phyloP scores from a whole-genome alignment of 1,284 basidiomycete genomes.

The Rhodofomes roseus region DNA sequence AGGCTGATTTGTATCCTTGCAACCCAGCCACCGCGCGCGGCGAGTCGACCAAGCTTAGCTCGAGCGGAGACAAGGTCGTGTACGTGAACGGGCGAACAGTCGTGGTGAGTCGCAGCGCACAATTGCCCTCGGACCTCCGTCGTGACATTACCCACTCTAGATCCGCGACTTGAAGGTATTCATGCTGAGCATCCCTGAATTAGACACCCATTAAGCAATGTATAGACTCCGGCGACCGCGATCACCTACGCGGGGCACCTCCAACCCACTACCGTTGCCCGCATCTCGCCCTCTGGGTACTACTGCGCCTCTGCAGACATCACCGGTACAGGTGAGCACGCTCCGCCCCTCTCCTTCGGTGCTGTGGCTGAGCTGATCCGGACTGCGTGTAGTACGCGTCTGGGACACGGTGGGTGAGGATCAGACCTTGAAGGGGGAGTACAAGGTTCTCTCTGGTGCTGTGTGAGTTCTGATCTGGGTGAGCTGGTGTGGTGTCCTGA shows the following conservation, averaged over 20 bases:
- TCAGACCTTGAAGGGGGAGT: conserved; percentile 81
- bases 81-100: conserved; percentile 87
- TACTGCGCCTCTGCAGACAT: conserved; percentile 92
- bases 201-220: background rate
- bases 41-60: conserved; percentile 77
- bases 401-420: conserved; percentile 95
- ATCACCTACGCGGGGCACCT: conserved; percentile 77
- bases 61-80: conserved; percentile 80
- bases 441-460: conserved; percentile 77
- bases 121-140: background rate
- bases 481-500: too few relatives aligned
- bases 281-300: conserved; percentile 91
- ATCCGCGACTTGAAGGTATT: conserved; percentile 58
- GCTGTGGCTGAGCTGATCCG: background rate
- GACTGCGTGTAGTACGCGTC: conserved; percentile 61
- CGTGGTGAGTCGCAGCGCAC: conserved; percentile 55
- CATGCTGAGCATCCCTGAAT: background rate
- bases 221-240: conserved; percentile 54
- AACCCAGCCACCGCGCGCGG: conserved; percentile 77
- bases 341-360: background rate
- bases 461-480: conserved; percentile 59
- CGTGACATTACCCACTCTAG: conserved; percentile 29
- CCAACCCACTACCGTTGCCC: conserved; percentile 84
- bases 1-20: conserved; percentile 58
- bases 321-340: conserved; percentile 64